A percentile compares a stretch with the other conserved stretches of the same genome.
These are phyloP conservation scores for Pterocarpus santalinus DNA, from an alignment of 306 rosid species.

Conservation along the genomic window DNA sequence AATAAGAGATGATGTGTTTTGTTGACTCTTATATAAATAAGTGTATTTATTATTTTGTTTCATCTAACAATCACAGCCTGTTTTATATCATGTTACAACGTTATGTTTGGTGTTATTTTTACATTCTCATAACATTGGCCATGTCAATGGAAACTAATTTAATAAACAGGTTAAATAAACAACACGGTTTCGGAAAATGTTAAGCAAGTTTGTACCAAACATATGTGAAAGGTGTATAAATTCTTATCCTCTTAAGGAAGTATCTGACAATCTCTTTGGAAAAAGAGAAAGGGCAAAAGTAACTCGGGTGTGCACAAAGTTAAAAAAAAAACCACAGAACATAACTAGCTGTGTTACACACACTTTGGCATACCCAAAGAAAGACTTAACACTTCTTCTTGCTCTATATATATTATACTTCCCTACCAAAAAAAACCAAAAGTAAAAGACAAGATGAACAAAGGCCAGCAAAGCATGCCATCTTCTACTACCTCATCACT, in stretches of 20 bases:
- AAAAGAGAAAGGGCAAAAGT: conserved; percentile 8
- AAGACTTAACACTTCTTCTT: neutral
- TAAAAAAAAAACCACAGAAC: neutral
- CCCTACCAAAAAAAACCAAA: neutral
- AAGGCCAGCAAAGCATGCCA: neutral
- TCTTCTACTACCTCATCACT: neutral
- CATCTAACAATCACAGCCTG: too few relatives aligned
- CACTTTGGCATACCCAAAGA: conserved; percentile 14
- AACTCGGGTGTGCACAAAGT: neutral
- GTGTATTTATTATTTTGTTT: too few relatives aligned
- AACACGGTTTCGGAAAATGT: too few relatives aligned
- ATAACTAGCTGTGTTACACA: conserved; percentile 13
- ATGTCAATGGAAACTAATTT: too few relatives aligned
- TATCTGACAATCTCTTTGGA: neutral
- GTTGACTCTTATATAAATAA: too few relatives aligned
- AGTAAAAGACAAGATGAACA: neutral
- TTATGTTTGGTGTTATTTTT: neutral
- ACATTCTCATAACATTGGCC: neutral
- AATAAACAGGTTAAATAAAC: too few relatives aligned
- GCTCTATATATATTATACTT: neutral
- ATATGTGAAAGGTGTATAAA: conserved; percentile 31
- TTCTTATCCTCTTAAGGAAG: conserved; percentile 54
- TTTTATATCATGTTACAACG: too few relatives aligned
- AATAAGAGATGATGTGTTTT: too few relatives aligned
- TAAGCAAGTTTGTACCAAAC: neutral